These are phyloP conservation scores for Tetrahymena borealis DNA, from an alignment of 73 alveolate genomes.

Conservation along the genomic window DNA sequence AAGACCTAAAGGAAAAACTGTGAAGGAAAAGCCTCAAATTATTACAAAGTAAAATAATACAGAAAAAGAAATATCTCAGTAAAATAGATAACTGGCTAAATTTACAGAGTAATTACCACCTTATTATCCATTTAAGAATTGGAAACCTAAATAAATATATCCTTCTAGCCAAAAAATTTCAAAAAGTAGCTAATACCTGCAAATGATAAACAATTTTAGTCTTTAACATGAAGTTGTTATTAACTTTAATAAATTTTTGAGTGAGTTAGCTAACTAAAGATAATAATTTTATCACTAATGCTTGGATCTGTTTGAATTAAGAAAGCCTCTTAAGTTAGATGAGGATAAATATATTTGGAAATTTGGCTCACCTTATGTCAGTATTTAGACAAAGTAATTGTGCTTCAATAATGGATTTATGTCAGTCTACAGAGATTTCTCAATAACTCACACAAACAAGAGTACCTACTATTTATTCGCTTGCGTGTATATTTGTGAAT, in stretches of 20 bases:
- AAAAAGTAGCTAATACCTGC: neutral
- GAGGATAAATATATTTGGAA: neutral
- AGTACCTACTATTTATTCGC: neutral
- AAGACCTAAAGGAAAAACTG: neutral
- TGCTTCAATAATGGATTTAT: neutral
- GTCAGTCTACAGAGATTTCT: neutral
- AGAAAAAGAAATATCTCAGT: neutral
- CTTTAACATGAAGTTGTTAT: neutral
- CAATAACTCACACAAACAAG: neutral
- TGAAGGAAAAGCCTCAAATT: neutral
- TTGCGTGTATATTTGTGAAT: neutral
- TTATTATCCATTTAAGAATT: neutral
- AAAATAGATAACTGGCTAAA: neutral
- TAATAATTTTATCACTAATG: neutral
- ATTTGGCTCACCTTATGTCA: neutral
- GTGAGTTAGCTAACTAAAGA: neutral
- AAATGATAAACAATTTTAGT: neutral
- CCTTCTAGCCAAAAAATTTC: neutral
- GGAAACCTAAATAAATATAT: neutral
- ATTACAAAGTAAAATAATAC: neutral
- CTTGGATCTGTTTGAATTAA: neutral
- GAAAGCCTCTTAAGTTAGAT: neutral
- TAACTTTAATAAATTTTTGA: neutral
- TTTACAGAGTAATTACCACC: neutral
- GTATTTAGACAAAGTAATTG: neutral